Evolutionary conservation across 2,329 filamentous ascomycete species (phyloP), one percentile per base, ranked within the genome.

Genomic region (Alternaria arbusti): DNA sequence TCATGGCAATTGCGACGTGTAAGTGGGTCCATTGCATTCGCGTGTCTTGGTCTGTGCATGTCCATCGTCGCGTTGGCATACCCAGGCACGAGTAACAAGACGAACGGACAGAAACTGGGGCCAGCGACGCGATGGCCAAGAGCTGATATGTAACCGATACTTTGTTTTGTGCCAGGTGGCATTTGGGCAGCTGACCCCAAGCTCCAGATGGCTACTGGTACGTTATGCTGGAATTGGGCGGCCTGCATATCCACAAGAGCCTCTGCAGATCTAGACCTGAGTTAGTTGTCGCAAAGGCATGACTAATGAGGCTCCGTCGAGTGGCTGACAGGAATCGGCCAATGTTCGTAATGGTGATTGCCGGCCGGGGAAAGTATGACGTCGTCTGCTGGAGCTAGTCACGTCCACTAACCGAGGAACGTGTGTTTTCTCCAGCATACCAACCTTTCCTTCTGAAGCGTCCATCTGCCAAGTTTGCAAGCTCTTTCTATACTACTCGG

Each of bases 301-400:
- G 63, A 63, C 63, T 63, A 65, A 65, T 47, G 13, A 22, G 47
- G 26, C 23, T 36, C 25, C 40, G 50, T 40, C 46, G 45, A 59
- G 40, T 59, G 54, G 54, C 44, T 47, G 51, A 25, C 57, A 40
- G 13, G 7, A 23, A 10, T 30, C 59, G 59, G 55, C 59, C 51
- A 62, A 51, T 65, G 44, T 55, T 57, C 52, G 59, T 65, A 63
- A 63, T 65, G 52, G 46, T 57, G 52, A 65, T 59, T 56, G 51
- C 60, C 47, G 55, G 30, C 54, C 17, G 51, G 52, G 45, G 52
- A 36, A 61, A 46, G 25, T 40, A 57, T 61, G 51, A 61, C 52
- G 58, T 61, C 64, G 58, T 62, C 15, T 54, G n/a, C 25, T 46
- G 25, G 36, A 60, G 56, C 61, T 63, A 63, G 56, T 47, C 46